phyloP scores from a whole-genome alignment of 176 grass and related monocot genomes.

The Oryza australiensis region DNA sequence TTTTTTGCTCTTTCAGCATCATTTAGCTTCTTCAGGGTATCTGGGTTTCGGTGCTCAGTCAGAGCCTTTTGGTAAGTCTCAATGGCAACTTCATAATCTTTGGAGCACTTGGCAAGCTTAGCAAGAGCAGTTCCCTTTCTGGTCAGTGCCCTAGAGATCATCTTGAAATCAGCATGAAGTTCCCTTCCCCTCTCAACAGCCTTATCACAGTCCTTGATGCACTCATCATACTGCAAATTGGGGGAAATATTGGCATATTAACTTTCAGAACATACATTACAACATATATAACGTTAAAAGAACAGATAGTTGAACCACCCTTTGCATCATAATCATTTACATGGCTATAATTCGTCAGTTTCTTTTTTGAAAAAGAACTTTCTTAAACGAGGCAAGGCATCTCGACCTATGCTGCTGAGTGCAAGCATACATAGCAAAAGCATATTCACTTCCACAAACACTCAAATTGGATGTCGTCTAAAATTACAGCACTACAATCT shows the following conservation, averaged over 20 bases:
- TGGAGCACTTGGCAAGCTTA: conserved; percentile 77
- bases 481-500: neutral
- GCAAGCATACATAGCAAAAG: neutral
- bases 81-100: conserved; percentile 79
- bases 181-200: conserved; percentile 97
- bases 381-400: neutral
- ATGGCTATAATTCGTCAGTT: neutral
- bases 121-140: conserved; percentile 95
- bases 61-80: conserved; percentile 94
- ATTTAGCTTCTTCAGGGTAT: conserved; percentile 86
- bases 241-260: neutral
- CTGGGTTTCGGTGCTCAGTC: conserved; percentile 95
- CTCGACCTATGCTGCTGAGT: neutral
- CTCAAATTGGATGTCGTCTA: neutral
- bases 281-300: neutral
- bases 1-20: conserved; percentile 92
- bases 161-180: conserved; percentile 91
- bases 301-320: neutral
- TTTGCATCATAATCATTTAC: neutral
- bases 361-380: neutral
- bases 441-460: neutral
- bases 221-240: conserved; percentile 72
- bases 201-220: conserved; percentile 91
- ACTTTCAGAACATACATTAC: neutral
- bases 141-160: conserved; percentile 89